Percentiles rank a stretch among this genome's conserved stretches.
Conservation (phyloP, 2,329 filamentous ascomycete species). For the Fulvia fulva region DNA sequence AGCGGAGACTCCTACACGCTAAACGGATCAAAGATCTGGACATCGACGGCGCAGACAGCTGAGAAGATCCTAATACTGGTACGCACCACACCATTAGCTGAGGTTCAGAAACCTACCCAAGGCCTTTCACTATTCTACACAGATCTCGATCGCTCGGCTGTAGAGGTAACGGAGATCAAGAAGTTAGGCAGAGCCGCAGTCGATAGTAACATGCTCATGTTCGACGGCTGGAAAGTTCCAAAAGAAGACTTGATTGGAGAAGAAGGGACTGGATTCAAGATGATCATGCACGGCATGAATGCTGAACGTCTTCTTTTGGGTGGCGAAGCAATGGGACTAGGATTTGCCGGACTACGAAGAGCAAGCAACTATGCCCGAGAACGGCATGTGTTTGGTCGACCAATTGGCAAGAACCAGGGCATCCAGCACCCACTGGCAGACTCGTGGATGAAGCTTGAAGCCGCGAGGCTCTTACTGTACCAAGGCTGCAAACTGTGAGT, state of each 20-base stretch:
- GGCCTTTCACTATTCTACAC: constrained; percentile 47
- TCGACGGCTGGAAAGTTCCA: constrained; percentile 43
- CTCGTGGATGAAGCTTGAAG: constrained; percentile 62
- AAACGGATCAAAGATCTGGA: constrained; percentile 44
- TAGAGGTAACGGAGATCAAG: constrained; percentile 43
- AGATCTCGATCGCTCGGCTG: constrained; percentile 35
- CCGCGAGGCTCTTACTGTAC: constrained; percentile 62
- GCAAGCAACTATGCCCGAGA: constrained; percentile 29
- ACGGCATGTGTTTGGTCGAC: constrained; percentile 60
- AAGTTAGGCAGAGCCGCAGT: constrained; percentile 46
- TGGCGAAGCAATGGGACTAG: constrained; percentile 50
- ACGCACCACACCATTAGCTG: constrained; percentile 40
- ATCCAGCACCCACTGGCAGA: constrained; percentile 64
- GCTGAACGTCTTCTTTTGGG: constrained; percentile 68
- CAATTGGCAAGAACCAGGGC: constrained; percentile 64
- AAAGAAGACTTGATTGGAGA: constrained; percentile 38
- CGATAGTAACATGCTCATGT: constrained; percentile 43
- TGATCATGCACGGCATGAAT: constrained; percentile 73
- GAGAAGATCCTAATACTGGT: constrained; percentile 44
- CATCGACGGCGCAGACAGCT: constrained; percentile 44
- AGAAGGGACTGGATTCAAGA: constrained; percentile 45
- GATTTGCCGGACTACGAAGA: constrained; percentile 39
- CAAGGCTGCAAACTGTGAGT: constrained; percentile 63
- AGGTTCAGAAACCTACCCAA: constrained; percentile 41
- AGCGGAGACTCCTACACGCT: constrained; percentile 38